These are phyloP conservation scores for Fusarium sp. DNA, from an alignment of 2,329 filamentous ascomycete genomes.

Conservation along the genomic window DNA sequence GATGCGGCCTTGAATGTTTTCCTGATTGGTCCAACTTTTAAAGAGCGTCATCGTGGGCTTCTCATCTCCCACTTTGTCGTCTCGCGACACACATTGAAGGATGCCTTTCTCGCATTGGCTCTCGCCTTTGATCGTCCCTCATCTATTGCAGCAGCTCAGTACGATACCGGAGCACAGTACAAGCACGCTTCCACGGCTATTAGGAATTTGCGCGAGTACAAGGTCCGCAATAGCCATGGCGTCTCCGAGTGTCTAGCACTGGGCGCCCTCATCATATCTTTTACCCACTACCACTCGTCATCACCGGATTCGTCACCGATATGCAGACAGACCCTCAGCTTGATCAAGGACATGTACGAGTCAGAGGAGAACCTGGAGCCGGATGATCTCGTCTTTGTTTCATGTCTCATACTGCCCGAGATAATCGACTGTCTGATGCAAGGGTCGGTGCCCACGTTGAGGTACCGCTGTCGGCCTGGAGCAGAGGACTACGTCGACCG, in stretches of 20 bases:
- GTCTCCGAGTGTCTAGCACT: constrained; percentile 36
- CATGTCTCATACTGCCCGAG: constrained; percentile 40
- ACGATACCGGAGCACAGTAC: neutral
- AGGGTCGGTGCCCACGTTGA: constrained; percentile 37
- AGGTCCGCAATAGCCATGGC: constrained; percentile 11
- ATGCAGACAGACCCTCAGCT: constrained; percentile 34
- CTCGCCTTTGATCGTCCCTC: constrained; percentile 11
- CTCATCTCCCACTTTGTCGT: constrained; percentile 29
- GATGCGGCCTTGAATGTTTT: constrained; percentile 33
- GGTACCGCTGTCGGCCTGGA: constrained; percentile 20
- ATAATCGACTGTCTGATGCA: constrained; percentile 41
- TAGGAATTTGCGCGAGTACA: constrained; percentile 21
- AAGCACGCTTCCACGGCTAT: constrained; percentile 36
- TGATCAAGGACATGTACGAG: constrained; percentile 37
- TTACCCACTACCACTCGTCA: constrained; percentile 24
- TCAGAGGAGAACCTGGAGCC: neutral
- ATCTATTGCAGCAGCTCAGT: neutral
- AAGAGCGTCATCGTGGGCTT: constrained; percentile 23
- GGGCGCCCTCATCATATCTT: constrained; percentile 35
- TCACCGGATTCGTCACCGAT: constrained; percentile 24
- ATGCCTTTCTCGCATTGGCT: constrained; percentile 37
- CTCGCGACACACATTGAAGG: constrained; percentile 20
- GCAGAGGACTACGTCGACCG: constrained; percentile 37
- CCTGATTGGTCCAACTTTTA: constrained; percentile 40
- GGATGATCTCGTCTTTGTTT: constrained; percentile 31